A percentile compares a stretch with the other conserved stretches of the same genome.
Conservation (phyloP, 1,139 yeast genomes). For the Blastobotrys proliferans region DNA sequence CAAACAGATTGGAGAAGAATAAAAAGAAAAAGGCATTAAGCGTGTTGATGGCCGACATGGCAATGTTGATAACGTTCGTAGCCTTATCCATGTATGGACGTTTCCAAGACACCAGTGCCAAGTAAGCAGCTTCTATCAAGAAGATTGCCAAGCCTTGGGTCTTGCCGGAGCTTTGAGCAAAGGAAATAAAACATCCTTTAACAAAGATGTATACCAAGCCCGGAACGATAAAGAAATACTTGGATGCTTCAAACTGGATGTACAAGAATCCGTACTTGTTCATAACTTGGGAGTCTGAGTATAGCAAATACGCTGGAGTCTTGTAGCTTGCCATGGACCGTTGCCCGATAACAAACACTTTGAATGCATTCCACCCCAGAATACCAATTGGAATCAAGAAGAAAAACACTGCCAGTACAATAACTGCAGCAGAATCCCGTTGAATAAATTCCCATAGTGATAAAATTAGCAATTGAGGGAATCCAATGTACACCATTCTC, state of each 20-base stretch:
- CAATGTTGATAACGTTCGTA: slow-evolving; percentile 85
- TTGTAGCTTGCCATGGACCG: slow-evolving; percentile 66
- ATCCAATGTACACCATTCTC: slow-evolving; percentile 53
- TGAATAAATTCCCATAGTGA: slow-evolving; percentile 87
- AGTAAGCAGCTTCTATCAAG: slow-evolving; percentile 66
- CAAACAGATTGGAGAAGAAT: slow-evolving; percentile 83
- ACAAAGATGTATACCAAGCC: slow-evolving; percentile 60
- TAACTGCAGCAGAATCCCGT: slow-evolving; percentile 79
- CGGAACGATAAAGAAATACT: slow-evolving; percentile 72
- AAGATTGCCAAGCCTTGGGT: slow-evolving; percentile 78
- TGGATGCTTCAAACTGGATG: slow-evolving; percentile 81
- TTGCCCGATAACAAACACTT: slow-evolving; percentile 67
- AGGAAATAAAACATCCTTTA: slow-evolving; percentile 81
- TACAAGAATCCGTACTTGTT: slow-evolving; percentile 89
- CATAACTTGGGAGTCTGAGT: slow-evolving; percentile 73
- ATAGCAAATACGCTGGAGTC: slow-evolving; percentile 86
- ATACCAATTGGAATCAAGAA: slow-evolving; percentile 54
- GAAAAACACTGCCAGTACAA: slow-evolving; percentile 74
- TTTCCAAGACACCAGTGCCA: slow-evolving; percentile 58
- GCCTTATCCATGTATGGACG: slow-evolving; percentile 92
- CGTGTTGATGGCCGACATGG: slow-evolving; percentile 70
- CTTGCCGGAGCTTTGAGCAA: slow-evolving; percentile 73
- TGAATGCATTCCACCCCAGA: slow-evolving; percentile 64
- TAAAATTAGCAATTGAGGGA: slow-evolving; percentile 73
- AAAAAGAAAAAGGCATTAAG: slow-evolving; percentile 81